Base-by-base conservation (phyloP, 495 filamentous ascomycete species). In the Neurospora terricola region DNA sequence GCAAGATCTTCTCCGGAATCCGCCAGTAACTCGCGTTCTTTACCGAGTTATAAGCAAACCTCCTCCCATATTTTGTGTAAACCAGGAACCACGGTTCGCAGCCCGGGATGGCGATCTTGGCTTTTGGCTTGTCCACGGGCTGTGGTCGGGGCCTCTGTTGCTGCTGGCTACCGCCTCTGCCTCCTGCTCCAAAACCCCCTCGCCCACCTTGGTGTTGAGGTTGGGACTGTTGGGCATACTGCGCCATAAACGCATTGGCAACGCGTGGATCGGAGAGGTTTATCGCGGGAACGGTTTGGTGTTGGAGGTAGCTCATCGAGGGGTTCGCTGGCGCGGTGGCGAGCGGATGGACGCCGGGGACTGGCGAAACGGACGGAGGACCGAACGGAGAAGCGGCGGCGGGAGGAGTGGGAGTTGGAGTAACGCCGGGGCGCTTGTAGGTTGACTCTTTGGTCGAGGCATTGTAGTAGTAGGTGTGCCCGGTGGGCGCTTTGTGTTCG, bases 11-110 rank as follows among this genome's bases (percentile, higher is more conserved):
- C 69, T 90, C 86, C 3, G 96, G 95, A 72, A 97, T 91, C 75
- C 91, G 92, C 96, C 96, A 99, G 82, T 94, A 92, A 79, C 94
- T 98, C 75, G 93, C 89, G 37, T 94, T 91, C 68, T 91, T 94
- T 69, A 88, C 87, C 1, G 87, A 83, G 76, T 98, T 97, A 81
- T 96, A 91, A 3, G 93, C 94, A 80, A 99, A 99, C 70, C 93
- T 86, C 70, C 96, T 87, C 23, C 92, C 92, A 75, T 93, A 86
- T 77, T 93, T 97, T 6, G 96, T 99, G 77, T 92, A 92, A 37
- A 99, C 94, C 4, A 99, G 85, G 9, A 97, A 80, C 96, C 96
- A 99, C n/a, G 94, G 93, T 68, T 90, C 89, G 78, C 90, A 92
- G 37, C 90, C 90, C 4, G 93, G 93, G 70, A 99, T 94, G 27